phyloP scores from a whole-genome alignment of 2,329 filamentous ascomycete genomes.

The Neofusicoccum kwambonambiense region DNA sequence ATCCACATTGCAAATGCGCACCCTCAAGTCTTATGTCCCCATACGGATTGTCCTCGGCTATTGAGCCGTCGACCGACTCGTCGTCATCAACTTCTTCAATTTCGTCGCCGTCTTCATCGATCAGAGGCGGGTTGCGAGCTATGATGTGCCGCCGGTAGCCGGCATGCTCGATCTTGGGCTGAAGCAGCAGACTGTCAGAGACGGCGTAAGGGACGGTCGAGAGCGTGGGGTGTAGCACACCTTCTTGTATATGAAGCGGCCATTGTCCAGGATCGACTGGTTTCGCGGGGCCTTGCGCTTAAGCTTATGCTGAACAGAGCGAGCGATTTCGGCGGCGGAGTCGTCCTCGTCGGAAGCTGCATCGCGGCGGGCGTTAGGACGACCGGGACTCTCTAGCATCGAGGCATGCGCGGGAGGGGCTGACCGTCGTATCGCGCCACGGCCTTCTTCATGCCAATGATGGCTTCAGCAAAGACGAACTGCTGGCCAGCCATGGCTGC shows the following conservation, averaged over 20 bases:
- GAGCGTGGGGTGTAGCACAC: conserved; percentile 43
- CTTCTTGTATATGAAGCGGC: conserved; percentile 70
- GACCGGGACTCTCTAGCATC: conserved; percentile 44
- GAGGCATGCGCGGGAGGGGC: neutral
- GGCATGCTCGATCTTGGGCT: conserved; percentile 69
- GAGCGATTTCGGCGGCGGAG: conserved; percentile 70
- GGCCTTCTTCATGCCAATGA: conserved; percentile 39
- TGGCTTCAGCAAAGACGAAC: conserved; percentile 40
- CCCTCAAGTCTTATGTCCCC: conserved; percentile 68
- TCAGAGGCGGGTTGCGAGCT: conserved; percentile 67
- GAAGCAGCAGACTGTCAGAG: conserved; percentile 11
- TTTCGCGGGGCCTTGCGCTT: conserved; percentile 62
- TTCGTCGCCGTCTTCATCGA: conserved; percentile 77
- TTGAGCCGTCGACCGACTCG: conserved; percentile 54
- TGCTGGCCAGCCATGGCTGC: conserved; percentile 39
- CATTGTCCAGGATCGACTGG: conserved; percentile 29
- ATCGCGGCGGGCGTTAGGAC: neutral
- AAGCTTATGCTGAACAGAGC: conserved; percentile 59
- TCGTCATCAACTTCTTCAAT: conserved; percentile 71
- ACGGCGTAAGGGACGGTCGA: neutral
- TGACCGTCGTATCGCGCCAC: conserved; percentile 18
- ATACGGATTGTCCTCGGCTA: conserved; percentile 67
- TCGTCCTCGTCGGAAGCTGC: conserved; percentile 71
- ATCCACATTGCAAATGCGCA: conserved; percentile 33
- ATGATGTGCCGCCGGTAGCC: conserved; percentile 73